Evolutionary conservation across 1,139 yeast genomes (phyloP).

Genomic region (Hyphopichia pseudoburtonii): DNA sequence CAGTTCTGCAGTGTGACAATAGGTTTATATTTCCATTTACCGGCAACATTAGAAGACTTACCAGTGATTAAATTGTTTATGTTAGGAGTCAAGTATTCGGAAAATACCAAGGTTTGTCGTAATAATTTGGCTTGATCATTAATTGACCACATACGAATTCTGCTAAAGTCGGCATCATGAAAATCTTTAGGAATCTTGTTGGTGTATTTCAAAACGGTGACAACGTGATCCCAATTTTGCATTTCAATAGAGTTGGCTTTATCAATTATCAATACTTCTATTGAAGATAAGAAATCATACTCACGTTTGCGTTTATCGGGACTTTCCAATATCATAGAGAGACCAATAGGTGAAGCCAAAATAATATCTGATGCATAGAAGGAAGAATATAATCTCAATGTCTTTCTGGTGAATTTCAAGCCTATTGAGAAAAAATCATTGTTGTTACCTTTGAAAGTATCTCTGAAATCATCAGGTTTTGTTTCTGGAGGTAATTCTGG

Average conservation of each 20-base stretch:
- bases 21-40: conserved; percentile 59
- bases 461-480: conserved; percentile 83
- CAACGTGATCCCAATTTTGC: conserved; percentile 93
- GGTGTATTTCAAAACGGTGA: conserved; percentile 65
- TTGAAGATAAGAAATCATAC: conserved; percentile 79
- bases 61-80: conserved; percentile 64
- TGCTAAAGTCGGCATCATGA: conserved; percentile 85
- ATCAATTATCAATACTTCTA: conserved; percentile 78
- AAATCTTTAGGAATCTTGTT: conserved; percentile 75
- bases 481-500: conserved; percentile 52
- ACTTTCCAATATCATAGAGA: conserved; percentile 73
- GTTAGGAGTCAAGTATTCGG: conserved; percentile 78
- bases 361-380: conserved; percentile 85
- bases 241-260: conserved; percentile 83
- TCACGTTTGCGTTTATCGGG: conserved; percentile 59
- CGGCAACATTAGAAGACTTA: conserved; percentile 62
- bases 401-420: conserved; percentile 82
- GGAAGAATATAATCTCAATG: conserved; percentile 79
- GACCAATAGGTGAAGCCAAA: conserved; percentile 89
- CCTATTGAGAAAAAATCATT: conserved; percentile 93
- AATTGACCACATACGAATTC: conserved; percentile 90
- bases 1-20: conserved; percentile 36
- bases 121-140: conserved; percentile 76
- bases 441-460: conserved; percentile 82
- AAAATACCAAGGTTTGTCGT: conserved; percentile 76